Evolutionary conservation across 2,329 filamentous ascomycete species (phyloP).

Genomic region (Beauveria asiatica): DNA sequence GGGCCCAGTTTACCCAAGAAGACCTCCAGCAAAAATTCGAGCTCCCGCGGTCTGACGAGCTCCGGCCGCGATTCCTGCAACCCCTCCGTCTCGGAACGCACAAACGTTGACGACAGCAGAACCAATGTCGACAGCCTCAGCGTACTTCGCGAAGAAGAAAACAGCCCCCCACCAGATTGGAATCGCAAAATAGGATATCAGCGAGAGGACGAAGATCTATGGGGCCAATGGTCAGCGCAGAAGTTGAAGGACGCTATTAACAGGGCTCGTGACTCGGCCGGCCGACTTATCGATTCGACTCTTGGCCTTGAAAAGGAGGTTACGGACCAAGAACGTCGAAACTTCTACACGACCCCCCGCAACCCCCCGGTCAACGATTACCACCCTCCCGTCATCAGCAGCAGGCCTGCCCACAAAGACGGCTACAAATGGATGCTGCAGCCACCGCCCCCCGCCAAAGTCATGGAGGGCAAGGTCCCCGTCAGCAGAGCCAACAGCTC

Average conservation of each 20-base stretch:
- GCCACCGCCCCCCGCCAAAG: slow-evolving; percentile 76
- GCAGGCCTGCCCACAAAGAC: slow-evolving; percentile 57
- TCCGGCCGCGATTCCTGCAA: slow-evolving; percentile 47
- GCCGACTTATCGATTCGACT: slow-evolving; percentile 43
- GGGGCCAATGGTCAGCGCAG: slow-evolving; percentile 57
- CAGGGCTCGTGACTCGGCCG: slow-evolving; percentile 49
- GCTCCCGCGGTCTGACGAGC: slow-evolving; percentile 52
- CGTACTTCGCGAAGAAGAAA: slow-evolving; percentile 39
- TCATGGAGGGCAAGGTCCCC: slow-evolving; percentile 82
- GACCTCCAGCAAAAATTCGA: slow-evolving; percentile 46
- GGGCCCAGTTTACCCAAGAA: slow-evolving; percentile 67
- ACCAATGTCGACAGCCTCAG: slow-evolving; percentile 32
- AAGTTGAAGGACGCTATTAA: slow-evolving; percentile 50
- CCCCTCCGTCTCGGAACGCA: slow-evolving; percentile 29
- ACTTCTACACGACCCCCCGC: slow-evolving; percentile 51
- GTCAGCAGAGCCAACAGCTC: slow-evolving; percentile 55
- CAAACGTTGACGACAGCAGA: slow-evolving; percentile 29
- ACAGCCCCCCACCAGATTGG: slow-evolving; percentile 45
- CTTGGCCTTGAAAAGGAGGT: slow-evolving; percentile 44
- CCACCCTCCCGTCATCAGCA: slow-evolving; percentile 76
- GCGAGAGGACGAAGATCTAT: slow-evolving; percentile 79
- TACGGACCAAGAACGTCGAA: slow-evolving; percentile 44
- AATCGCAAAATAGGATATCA: slow-evolving; percentile 68
- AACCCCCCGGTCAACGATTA: slow-evolving; percentile 78
- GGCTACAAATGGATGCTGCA: slow-evolving; percentile 88